Evolutionary conservation across 805 yeast species (phyloP).

Genomic region (Candida rishiriensis): DNA sequence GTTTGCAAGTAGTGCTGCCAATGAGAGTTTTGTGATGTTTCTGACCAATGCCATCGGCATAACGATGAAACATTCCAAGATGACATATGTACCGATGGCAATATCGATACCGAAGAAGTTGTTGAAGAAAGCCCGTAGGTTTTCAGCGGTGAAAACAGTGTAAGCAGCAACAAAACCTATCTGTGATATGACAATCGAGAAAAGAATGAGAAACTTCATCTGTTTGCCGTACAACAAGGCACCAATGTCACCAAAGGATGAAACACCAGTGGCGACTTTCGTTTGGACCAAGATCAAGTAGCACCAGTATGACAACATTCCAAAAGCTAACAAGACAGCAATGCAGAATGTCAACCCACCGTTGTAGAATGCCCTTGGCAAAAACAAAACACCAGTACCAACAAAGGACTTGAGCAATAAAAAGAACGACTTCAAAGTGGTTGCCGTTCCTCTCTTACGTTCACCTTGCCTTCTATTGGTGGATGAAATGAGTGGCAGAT

Average conservation of each 20-base stretch:
- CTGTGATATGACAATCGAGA: conserved; percentile 66
- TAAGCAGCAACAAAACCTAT: conserved; percentile 80
- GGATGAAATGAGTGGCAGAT: conserved; percentile 9
- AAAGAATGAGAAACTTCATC: conserved; percentile 59
- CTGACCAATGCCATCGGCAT: conserved; percentile 69
- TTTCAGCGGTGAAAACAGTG: conserved; percentile 73
- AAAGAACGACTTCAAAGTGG: conserved; percentile 68
- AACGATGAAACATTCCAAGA: conserved; percentile 52
- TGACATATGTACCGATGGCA: conserved; percentile 42
- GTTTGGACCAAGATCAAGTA: conserved; percentile 59
- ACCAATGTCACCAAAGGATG: conserved; percentile 81
- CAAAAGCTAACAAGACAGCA: conserved; percentile 51
- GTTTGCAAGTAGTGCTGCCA: conserved; percentile 70
- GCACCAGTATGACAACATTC: conserved; percentile 73
- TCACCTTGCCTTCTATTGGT: conserved; percentile 4
- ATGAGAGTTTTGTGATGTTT: conserved; percentile 69
- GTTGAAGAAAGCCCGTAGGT: conserved; percentile 55
- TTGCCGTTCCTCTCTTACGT: conserved; percentile 53
- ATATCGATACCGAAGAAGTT: conserved; percentile 43
- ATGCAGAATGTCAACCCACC: conserved; percentile 68
- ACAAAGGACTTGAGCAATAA: conserved; percentile 68
- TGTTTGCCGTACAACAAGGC: conserved; percentile 55
- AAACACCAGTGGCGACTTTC: conserved; percentile 54
- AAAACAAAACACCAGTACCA: conserved; percentile 70
- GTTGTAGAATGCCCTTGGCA: conserved; percentile 66